Evolutionary conservation across 2,329 filamentous ascomycete species (phyloP).

Genomic region (Penicillium sp.): DNA sequence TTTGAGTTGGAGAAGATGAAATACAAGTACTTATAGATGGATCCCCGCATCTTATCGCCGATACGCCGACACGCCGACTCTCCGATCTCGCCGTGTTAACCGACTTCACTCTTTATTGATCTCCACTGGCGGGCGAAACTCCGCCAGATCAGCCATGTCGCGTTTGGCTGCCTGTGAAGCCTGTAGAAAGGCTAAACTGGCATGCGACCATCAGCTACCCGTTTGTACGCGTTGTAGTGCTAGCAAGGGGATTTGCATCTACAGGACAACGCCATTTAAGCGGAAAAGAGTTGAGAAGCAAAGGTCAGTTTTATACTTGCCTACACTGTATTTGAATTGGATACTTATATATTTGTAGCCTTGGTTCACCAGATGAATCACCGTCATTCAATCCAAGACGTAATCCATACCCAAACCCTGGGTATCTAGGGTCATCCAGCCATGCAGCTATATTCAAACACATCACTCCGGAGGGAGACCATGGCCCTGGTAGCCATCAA

Average conservation of each 20-base stretch:
- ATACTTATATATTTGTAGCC: slow-evolving; percentile 7
- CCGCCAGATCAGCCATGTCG: slow-evolving; percentile 16
- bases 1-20: neutral
- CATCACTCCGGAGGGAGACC: slow-evolving; percentile 23
- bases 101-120: slow-evolving; percentile 10
- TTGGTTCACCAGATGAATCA: slow-evolving; percentile 19
- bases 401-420: slow-evolving; percentile 29
- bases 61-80: slow-evolving; percentile 15
- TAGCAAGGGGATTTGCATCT: slow-evolving; percentile 24
- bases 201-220: slow-evolving; percentile 24
- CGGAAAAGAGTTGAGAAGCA: slow-evolving; percentile 20
- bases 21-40: slow-evolving; percentile 5
- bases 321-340: neutral
- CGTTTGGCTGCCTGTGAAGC: slow-evolving; percentile 25
- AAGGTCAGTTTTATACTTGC: slow-evolving; percentile 13
- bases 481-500: slow-evolving; percentile 1
- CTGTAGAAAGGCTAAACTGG: slow-evolving; percentile 25
- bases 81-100: slow-evolving; percentile 18
- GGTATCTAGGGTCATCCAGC: slow-evolving; percentile 29
- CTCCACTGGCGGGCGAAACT: slow-evolving; percentile 7
- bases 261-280: slow-evolving; percentile 28
- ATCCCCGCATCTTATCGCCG: slow-evolving; percentile 17
- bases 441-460: slow-evolving; percentile 32
- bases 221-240: slow-evolving; percentile 21
- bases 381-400: slow-evolving; percentile 22